phyloP scores from a whole-genome alignment of 805 yeast genomes.

The Teunomyces kruisii region DNA sequence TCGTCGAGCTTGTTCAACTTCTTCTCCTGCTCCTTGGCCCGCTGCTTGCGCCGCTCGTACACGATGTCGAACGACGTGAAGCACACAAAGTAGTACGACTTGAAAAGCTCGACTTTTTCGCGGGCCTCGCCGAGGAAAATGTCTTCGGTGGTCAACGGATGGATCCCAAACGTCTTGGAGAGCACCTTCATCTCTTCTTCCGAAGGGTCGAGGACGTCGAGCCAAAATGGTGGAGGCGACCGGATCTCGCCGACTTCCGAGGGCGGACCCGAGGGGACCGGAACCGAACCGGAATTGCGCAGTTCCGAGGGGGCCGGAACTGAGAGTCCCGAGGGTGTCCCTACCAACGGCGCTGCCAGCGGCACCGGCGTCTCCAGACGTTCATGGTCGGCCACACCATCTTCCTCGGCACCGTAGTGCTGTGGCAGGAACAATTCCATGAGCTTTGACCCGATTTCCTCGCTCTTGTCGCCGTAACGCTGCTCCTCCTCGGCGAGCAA shows the following conservation, averaged over 20 bases:
- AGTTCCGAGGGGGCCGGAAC: slow-evolving; percentile 9
- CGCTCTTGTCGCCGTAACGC: background rate
- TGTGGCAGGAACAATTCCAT: slow-evolving; percentile 60
- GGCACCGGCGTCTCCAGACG: slow-evolving; percentile 1
- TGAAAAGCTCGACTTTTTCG: slow-evolving; percentile 91
- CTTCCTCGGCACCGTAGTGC: slow-evolving; percentile 25
- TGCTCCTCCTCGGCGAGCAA: slow-evolving; percentile 26
- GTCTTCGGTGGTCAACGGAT: slow-evolving; percentile 95
- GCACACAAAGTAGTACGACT: slow-evolving; percentile 88
- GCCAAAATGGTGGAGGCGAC: slow-evolving; percentile 54
- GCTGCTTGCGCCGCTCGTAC: slow-evolving; percentile 61
- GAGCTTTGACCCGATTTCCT: slow-evolving; percentile 37
- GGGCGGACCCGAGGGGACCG: slow-evolving; percentile 10
- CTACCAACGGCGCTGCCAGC: background rate
- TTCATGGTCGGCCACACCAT: background rate
- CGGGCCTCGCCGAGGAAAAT: slow-evolving; percentile 90
- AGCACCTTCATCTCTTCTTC: slow-evolving; percentile 95
- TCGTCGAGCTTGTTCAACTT: slow-evolving; percentile 39
- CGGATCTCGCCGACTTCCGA: slow-evolving; percentile 8
- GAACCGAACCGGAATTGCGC: background rate
- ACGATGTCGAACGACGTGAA: slow-evolving; percentile 66
- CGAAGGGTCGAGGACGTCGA: slow-evolving; percentile 88
- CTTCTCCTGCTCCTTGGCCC: slow-evolving; percentile 47
- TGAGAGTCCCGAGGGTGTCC: background rate
- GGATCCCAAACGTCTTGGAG: slow-evolving; percentile 89